A percentile compares a stretch with the other conserved stretches of the same genome.
Conservation (phyloP, 495 filamentous ascomycete genomes). For the Trichoderma gamsii region DNA sequence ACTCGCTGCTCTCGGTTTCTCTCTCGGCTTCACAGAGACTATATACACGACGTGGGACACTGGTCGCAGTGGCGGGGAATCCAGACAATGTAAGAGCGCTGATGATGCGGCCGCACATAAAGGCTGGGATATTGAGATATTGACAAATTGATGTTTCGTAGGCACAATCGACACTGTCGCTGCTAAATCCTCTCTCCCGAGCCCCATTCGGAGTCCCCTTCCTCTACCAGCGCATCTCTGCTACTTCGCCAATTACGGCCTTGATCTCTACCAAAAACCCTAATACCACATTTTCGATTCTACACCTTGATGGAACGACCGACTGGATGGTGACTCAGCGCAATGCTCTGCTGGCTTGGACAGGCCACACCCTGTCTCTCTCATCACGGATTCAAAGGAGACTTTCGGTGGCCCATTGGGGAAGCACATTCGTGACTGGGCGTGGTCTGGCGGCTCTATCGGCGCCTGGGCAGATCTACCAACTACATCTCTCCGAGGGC, state of each 20-base stretch:
- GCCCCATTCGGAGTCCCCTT: conserved; percentile 80
- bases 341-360: conserved; percentile 87
- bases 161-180: conserved; percentile 78
- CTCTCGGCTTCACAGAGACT: conserved; percentile 89
- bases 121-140: conserved; percentile 13
- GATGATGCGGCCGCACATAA: not conserved
- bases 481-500: conserved; percentile 65
- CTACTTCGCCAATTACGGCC: conserved; percentile 76
- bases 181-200: conserved; percentile 75
- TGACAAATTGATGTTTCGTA: conserved; percentile 24
- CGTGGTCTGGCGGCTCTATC: conserved; percentile 79
- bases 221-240: conserved; percentile 84
- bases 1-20: conserved; percentile 85
- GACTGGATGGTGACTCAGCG: conserved; percentile 92
- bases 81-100: conserved; percentile 69
- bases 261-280: conserved; percentile 81
- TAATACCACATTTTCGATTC: conserved; percentile 73
- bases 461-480: conserved; percentile 80
- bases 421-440: conserved; percentile 78
- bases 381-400: conserved; percentile 66
- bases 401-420: conserved; percentile 83
- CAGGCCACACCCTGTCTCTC: conserved; percentile 75
- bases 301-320: conserved; percentile 86
- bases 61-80: conserved; percentile 85
- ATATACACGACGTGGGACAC: conserved; percentile 82